phyloP scores from a whole-genome alignment of 1,139 yeast species.

The Pichia sp. region DNA sequence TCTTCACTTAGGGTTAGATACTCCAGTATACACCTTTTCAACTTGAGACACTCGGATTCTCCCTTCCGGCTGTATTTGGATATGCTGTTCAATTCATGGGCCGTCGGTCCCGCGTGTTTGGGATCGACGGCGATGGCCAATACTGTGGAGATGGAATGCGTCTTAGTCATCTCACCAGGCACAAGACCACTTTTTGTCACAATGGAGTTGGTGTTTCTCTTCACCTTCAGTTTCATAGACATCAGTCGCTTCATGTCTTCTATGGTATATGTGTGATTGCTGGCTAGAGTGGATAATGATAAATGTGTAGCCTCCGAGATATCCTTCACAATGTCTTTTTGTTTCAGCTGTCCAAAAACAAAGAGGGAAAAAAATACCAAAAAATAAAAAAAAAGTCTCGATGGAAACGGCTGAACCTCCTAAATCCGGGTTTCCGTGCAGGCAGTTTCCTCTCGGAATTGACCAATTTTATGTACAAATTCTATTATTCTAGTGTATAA shows the following conservation, averaged over 20 bases:
- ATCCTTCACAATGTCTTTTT: too few relatives aligned
- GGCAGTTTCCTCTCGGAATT: too few relatives aligned
- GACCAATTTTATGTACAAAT: too few relatives aligned
- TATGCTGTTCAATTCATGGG: conserved; percentile 5
- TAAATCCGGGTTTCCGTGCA: background rate
- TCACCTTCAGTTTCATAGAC: conserved; percentile 5
- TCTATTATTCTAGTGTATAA: background rate
- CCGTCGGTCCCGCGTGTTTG: conserved; percentile 1
- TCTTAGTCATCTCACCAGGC: background rate
- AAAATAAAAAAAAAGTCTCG: background rate
- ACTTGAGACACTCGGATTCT: conserved; percentile 2
- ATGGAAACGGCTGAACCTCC: background rate
- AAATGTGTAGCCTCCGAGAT: too few relatives aligned
- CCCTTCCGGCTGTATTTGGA: conserved; percentile 6
- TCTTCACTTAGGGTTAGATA: background rate
- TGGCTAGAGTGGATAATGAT: background rate
- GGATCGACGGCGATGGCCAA: conserved; percentile 3
- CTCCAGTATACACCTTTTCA: background rate
- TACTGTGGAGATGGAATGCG: conserved; percentile 2
- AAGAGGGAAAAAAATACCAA: background rate
- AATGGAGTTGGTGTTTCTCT: conserved; percentile 1
- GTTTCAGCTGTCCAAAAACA: background rate
- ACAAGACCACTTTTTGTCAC: background rate
- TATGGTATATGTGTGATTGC: too few relatives aligned
- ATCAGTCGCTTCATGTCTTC: conserved; percentile 6